Evolutionary conservation across 164 flowering plant species (phyloP), one percentile per base, ranked within the genome.

Genomic region (Magnolia changhungtana): DNA sequence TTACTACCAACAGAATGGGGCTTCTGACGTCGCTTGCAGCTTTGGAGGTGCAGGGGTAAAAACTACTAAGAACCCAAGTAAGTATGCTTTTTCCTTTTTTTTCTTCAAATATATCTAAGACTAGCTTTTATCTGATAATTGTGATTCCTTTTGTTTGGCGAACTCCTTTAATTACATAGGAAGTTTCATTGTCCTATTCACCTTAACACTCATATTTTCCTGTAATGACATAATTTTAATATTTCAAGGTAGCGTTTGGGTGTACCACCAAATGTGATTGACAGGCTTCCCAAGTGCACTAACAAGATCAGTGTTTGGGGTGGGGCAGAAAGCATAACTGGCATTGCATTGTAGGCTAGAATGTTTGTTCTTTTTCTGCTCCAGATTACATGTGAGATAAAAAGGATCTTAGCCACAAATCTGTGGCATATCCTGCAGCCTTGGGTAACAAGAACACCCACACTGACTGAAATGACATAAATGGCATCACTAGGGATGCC

Each of bases 1-100:
- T 80, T 96, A 92, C 75, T 96, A 87, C 82, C 99, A 92, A 90
- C 96, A 90, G 81, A 92, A 92, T 82, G 98, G 97, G 63, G 98
- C 98, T 63, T 78, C 88, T 29, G 94, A 89, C 73, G 75, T 89
- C 73, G 95, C 98, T 80, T 96, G 99, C 82, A 81, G 89, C 81
- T 96, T 96, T 80, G 98, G 99, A 55, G 98, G 99, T 55, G 31
- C 88, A n/a, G 98, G 95, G 8, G 80, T 91, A 50, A 88, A 80
- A 81, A 90, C 91, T 64, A 83, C 84, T 75, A 88, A 91, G 83
- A 84, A 94, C 79, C 98, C 99, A 84, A 96, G 99, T 96, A 87
- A 23, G 97, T 83, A 64, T 67, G 16, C 18, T 61, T n/a, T 59
- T 11, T 3, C 45, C 45, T 5, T 7, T 55, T 55, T 58, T 49